Evolutionary conservation across 352 stramenopile genomes (phyloP).

Genomic region (Pythium periplocum): DNA sequence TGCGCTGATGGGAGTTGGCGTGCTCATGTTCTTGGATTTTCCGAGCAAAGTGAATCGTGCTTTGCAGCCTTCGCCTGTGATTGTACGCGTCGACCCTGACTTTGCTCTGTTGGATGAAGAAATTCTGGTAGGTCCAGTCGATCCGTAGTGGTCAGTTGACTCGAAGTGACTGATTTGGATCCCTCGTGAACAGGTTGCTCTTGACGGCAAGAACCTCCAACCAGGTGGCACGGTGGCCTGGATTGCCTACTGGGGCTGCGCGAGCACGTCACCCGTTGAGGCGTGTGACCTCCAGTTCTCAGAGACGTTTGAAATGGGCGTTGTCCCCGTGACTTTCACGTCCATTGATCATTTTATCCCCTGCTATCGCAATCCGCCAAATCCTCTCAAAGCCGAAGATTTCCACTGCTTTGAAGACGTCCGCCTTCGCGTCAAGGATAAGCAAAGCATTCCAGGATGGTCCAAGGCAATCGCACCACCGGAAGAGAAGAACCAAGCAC

Average conservation of each 20-base stretch:
- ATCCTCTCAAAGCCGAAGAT: slow-evolving; percentile 66
- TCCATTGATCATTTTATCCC: slow-evolving; percentile 79
- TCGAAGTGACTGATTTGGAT: too few species aligned
- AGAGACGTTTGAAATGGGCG: slow-evolving; percentile 52
- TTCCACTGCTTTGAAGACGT: slow-evolving; percentile 66
- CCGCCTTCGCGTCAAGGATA: slow-evolving; percentile 73
- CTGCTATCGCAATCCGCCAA: slow-evolving; percentile 79
- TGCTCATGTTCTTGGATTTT: slow-evolving; percentile 39
- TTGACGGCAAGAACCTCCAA: slow-evolving; percentile 75
- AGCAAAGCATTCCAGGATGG: slow-evolving; percentile 75
- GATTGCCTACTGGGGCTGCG: slow-evolving; percentile 80
- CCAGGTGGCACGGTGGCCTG: slow-evolving; percentile 64
- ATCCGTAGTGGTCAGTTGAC: too few species aligned
- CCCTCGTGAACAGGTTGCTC: slow-evolving; percentile 23
- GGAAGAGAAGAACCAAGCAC: too few species aligned
- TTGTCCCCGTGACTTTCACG: slow-evolving; percentile 64
- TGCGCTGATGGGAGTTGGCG: slow-evolving; percentile 34
- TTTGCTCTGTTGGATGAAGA: slow-evolving; percentile 77
- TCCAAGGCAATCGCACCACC: slow-evolving; percentile 21
- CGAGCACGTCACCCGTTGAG: slow-evolving; percentile 45
- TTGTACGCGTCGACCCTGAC: slow-evolving; percentile 50
- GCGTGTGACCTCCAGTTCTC: slow-evolving; percentile 72
- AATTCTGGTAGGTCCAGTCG: slow-evolving; percentile 27
- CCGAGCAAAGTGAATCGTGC: slow-evolving; percentile 41
- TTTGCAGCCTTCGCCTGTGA: slow-evolving; percentile 52